These are phyloP conservation scores for Saccharomycopsis guyanensis DNA, from an alignment of 805 yeast species.

Conservation along the genomic window DNA sequence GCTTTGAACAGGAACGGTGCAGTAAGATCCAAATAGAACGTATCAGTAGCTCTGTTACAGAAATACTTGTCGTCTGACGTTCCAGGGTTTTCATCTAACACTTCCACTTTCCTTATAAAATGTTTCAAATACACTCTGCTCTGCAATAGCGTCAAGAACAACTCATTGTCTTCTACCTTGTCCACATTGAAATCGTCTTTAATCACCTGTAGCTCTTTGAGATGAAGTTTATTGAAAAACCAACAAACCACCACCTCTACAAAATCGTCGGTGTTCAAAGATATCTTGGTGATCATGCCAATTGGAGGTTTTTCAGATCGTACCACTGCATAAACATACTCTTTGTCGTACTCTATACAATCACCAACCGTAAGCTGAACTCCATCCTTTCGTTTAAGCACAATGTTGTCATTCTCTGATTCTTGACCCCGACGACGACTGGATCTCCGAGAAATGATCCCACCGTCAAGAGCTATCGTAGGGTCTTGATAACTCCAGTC, in stretches of 20 bases:
- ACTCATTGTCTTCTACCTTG: constrained; percentile 5
- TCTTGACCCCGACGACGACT: not conserved
- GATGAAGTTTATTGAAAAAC: constrained; percentile 3
- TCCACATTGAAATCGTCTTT: not conserved
- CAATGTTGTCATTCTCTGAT: not conserved
- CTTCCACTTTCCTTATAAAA: constrained; percentile 8
- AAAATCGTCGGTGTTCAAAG: constrained; percentile 8
- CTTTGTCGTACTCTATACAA: constrained; percentile 6
- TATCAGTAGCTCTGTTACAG: constrained; percentile 38
- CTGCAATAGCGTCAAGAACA: constrained; percentile 14
- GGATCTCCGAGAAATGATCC: not conserved
- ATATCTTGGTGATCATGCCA: constrained; percentile 12
- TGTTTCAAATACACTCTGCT: constrained; percentile 3
- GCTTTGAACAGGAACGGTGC: constrained; percentile 35
- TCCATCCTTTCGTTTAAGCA: not conserved
- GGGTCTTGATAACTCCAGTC: constrained; percentile 14
- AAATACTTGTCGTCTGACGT: constrained; percentile 28
- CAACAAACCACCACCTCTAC: constrained; percentile 9
- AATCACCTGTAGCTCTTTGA: not conserved
- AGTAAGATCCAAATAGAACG: constrained; percentile 29
- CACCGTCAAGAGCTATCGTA: constrained; percentile 4
- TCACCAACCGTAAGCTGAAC: constrained; percentile 14
- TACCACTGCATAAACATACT: not conserved
- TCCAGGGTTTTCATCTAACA: not conserved
- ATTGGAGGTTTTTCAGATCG: not conserved